phyloP scores from a whole-genome alignment of 2,329 filamentous ascomycete genomes.

The Neurospora crassa region DNA sequence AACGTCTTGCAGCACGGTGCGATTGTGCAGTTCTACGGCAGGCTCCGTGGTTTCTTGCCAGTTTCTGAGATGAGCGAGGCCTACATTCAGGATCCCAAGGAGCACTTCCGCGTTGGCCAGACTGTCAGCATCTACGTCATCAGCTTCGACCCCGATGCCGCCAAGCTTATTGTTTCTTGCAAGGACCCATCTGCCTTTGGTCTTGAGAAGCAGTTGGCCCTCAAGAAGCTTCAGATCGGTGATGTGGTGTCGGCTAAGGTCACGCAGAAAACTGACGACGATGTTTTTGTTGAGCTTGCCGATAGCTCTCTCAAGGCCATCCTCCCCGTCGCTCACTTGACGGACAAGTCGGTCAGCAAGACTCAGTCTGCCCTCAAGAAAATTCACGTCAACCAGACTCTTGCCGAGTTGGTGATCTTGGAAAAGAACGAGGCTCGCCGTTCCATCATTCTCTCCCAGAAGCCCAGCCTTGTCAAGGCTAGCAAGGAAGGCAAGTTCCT shows the following conservation, averaged over 20 bases:
- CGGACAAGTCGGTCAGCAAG: constrained; percentile 75
- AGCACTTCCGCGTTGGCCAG: constrained; percentile 85
- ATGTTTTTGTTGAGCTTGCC: constrained; percentile 66
- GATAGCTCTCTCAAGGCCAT: constrained; percentile 68
- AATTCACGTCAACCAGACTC: constrained; percentile 72
- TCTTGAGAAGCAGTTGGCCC: constrained; percentile 62
- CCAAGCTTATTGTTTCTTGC: constrained; percentile 79
- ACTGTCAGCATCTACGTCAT: constrained; percentile 87
- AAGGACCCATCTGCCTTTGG: constrained; percentile 78
- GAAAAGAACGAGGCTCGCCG: constrained; percentile 73
- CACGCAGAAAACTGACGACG: constrained; percentile 69
- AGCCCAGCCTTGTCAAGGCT: constrained; percentile 71
- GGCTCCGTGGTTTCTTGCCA: constrained; percentile 76
- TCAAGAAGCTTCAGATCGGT: constrained; percentile 65
- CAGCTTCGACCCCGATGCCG: constrained; percentile 61
- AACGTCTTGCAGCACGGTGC: constrained; percentile 72
- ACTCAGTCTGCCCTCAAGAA: constrained; percentile 68
- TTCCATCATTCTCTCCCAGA: constrained; percentile 69
- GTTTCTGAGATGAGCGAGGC: constrained; percentile 97
- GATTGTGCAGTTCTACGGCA: constrained; percentile 84
- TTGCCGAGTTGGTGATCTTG: constrained; percentile 77
- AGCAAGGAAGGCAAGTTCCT: constrained; percentile 63
- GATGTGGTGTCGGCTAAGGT: constrained; percentile 69
- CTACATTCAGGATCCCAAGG: constrained; percentile 77
- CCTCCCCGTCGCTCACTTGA: constrained; percentile 68